Base-by-base conservation (phyloP, 441 rosid species). In the Corymbia citriodora region DNA sequence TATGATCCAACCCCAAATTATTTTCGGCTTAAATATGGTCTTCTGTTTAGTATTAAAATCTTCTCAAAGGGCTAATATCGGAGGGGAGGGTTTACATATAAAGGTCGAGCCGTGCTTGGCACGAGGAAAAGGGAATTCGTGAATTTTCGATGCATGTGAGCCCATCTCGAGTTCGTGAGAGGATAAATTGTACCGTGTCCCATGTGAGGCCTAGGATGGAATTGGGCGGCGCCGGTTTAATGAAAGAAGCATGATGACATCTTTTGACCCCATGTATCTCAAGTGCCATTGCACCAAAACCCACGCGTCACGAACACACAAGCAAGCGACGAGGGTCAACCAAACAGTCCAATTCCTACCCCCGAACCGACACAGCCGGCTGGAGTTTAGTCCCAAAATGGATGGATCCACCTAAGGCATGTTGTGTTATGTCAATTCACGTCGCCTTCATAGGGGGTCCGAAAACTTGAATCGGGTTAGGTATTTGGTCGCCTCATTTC, bases 381-480 rank as follows among this genome's bases (percentile, higher is more conserved):
- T 72, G 6, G 82, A 36, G 82, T 33, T 33, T 33, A 33, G 33
- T 10, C 82, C 27, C 27, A 5, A 6, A 12, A 19, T 6, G 45
- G 9, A 18, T 0, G 16, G 40, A 74, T 74, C 50, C 29, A 19
- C 21, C 23, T 15, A 0, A 74, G 29, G 16, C 50, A 10, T 36
- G 50, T 74, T 29, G 6, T 36, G 50, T 74, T n/a, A 17, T 57
- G 63, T 72, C 50, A 40, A 74, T 23, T 14, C 85, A 21, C 3
- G n/a, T 4, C 52, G 8, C 7, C 52, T 21, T 11, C 0, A 13
- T 16, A 59, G 5, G 33, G 33, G 7, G 27, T 72, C 82, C 0
- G 14, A 10, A 72, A 36, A 19, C 50, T 74, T 12, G 6, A 11
- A 21, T 12, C 3, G 10, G 1, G 16, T 0, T 7, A 3, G 29